Evolutionary conservation across 768 basidiomycete genomes (phyloP).

Genomic region (Psilocybe tampanensis): DNA sequence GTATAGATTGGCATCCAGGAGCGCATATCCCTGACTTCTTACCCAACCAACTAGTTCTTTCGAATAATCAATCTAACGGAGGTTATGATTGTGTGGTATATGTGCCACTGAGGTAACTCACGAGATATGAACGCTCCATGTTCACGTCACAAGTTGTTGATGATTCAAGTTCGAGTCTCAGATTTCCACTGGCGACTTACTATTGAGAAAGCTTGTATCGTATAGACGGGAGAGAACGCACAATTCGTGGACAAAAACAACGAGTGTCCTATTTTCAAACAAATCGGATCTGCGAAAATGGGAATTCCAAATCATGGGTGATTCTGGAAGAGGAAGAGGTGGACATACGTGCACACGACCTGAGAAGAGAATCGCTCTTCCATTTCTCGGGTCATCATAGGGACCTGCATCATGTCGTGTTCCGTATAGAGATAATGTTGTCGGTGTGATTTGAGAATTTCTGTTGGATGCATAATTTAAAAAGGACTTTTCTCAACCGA

Average conservation of each 20-base stretch:
- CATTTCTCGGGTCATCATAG: conserved; percentile 66
- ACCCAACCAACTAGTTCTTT: conserved; percentile 82
- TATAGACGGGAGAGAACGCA: conserved; percentile 41
- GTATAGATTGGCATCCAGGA: conserved; percentile 88
- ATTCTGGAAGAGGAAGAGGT: neutral
- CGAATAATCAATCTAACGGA: conserved; percentile 80
- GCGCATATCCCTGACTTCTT: conserved; percentile 59
- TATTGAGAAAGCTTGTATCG: neutral
- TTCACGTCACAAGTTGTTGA: conserved; percentile 72
- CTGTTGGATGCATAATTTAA: conserved; percentile 35
- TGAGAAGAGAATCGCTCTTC: conserved; percentile 79
- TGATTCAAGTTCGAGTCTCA: conserved; percentile 82
- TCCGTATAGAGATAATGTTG: conserved; percentile 78
- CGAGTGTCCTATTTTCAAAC: conserved; percentile 72
- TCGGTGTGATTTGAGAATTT: conserved; percentile 89
- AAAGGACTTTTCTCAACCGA: neutral
- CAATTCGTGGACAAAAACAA: conserved; percentile 96
- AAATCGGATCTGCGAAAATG: conserved; percentile 64
- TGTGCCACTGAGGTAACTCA: conserved; percentile 29
- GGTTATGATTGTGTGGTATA: neutral
- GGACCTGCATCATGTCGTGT: conserved; percentile 80
- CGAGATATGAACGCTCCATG: conserved; percentile 84
- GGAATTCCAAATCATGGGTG: conserved; percentile 3
- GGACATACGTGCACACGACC: conserved; percentile 84
- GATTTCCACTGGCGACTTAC: conserved; percentile 73